Conservation (phyloP, 2,329 filamentous ascomycete genomes). For the Claviceps sp. region DNA sequence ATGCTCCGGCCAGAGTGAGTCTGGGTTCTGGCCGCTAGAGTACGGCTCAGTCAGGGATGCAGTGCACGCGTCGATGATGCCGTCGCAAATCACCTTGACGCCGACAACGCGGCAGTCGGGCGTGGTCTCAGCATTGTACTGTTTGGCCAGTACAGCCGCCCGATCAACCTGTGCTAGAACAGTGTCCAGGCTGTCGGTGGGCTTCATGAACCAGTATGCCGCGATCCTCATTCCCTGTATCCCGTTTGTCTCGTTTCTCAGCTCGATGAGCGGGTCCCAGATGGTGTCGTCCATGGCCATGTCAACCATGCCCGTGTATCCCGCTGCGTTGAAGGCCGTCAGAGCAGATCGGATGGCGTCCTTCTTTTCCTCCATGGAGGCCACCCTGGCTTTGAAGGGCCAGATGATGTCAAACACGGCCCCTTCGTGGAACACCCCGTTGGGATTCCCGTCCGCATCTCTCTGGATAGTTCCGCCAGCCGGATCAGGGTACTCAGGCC, state of each 20-base stretch:
- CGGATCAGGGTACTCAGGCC: constrained; percentile 29
- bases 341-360: constrained; percentile 35
- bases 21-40: constrained; percentile 29
- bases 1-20: constrained; percentile 40
- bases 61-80: constrained; percentile 52
- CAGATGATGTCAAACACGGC: constrained; percentile 39
- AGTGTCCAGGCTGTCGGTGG: constrained; percentile 24
- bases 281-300: constrained; percentile 49
- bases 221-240: constrained; percentile 29
- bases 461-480: constrained; percentile 39
- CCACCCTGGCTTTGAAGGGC: constrained; percentile 36
- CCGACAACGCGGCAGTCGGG: constrained; percentile 38
- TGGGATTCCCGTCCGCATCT: constrained; percentile 31
- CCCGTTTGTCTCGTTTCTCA: constrained; percentile 22
- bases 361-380: constrained; percentile 33
- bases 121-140: constrained; percentile 21
- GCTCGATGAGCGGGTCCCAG: constrained; percentile 36
- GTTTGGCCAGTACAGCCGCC: constrained; percentile 29
- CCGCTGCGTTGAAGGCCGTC: constrained; percentile 33
- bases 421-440: constrained; percentile 38
- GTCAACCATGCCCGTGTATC: constrained; percentile 42
- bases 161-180: constrained; percentile 34
- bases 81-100: constrained; percentile 52
- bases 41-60: constrained; percentile 48
- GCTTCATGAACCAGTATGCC: constrained; percentile 44